These are phyloP conservation scores for Rhododendron simsii DNA, from an alignment of 148 eudicot species.

Conservation along the genomic window DNA sequence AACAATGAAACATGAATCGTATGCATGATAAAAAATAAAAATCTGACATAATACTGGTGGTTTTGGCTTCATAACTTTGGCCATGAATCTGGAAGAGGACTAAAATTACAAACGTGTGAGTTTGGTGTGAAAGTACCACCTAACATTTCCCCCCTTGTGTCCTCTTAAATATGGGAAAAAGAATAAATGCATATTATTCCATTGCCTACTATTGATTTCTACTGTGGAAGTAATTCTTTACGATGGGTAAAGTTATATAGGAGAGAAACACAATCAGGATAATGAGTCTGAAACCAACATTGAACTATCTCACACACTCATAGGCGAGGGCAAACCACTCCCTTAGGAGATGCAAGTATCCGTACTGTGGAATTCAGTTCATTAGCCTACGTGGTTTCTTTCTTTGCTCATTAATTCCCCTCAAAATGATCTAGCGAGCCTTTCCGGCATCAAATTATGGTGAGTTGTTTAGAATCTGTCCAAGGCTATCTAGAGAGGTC, in stretches of 20 bases:
- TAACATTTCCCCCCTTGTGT: neutral
- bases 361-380: neutral
- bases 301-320: neutral
- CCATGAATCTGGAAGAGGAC: neutral
- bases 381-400: neutral
- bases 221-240: neutral
- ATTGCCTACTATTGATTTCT: neutral
- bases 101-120: neutral
- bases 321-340: neutral
- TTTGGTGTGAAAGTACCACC: neutral
- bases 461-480: neutral
- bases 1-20: neutral
- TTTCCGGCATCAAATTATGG: neutral
- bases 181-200: neutral
- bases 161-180: neutral
- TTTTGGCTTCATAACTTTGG: neutral
- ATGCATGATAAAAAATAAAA: neutral
- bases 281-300: neutral
- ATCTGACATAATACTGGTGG: neutral
- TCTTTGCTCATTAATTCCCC: neutral
- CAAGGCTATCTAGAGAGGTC: neutral
- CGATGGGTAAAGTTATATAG: neutral
- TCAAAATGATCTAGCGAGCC: neutral
- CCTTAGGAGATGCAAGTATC: neutral
- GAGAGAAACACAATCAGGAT: neutral